These are phyloP conservation scores for Blepharisma japonicum DNA, from an alignment of 73 alveolate species.

Conservation along the genomic window DNA sequence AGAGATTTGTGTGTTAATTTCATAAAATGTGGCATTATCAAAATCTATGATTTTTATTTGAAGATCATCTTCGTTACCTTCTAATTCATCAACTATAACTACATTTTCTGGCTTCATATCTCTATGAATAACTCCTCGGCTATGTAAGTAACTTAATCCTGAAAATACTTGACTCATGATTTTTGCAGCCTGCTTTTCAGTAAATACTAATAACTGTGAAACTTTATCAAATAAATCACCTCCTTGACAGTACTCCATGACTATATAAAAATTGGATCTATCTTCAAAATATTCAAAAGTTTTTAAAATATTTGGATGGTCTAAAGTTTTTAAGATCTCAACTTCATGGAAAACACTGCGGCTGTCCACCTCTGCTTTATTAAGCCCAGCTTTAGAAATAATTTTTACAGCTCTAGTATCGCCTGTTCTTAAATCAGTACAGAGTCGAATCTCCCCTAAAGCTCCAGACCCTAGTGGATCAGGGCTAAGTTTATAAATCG, in stretches of 20 bases:
- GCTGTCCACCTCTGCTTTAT: not conserved
- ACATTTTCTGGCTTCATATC: conserved; percentile 69
- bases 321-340: not conserved
- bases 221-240: conserved; percentile 58
- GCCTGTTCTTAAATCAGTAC: conserved; percentile 14
- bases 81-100: conserved; percentile 32
- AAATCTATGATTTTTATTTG: conserved; percentile 10
- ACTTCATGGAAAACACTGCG: conserved; percentile 3
- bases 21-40: not conserved
- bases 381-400: not conserved
- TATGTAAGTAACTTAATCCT: not conserved
- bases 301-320: conserved; percentile 34
- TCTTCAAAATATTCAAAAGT: conserved; percentile 73
- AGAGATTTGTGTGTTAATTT: not conserved
- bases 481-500: not conserved
- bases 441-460: not conserved
- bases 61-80: not conserved
- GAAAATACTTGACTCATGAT: not conserved
- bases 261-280: conserved; percentile 60
- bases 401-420: conserved; percentile 25
- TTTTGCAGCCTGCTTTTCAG: not conserved
- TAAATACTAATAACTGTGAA: not conserved
- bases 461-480: conserved; percentile 28
- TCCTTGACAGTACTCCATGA: conserved; percentile 62
- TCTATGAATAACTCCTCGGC: conserved; percentile 20